Conservation (phyloP, 192 early-diverging fungal species). For the Entomortierella beljakovae region DNA sequence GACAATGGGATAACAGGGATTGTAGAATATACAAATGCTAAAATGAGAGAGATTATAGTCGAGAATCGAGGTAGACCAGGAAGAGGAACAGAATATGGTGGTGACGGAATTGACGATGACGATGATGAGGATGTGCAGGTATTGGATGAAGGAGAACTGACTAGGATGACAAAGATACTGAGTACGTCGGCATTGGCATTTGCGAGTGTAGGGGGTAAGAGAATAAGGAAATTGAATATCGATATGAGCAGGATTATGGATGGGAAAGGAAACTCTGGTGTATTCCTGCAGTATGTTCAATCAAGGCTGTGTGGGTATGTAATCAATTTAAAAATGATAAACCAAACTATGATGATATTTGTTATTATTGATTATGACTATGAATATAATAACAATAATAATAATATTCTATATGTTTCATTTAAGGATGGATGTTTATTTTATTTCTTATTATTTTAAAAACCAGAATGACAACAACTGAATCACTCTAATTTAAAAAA, state of each 20-base stretch:
- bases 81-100: not conserved
- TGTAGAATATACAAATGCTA: conserved; percentile 10
- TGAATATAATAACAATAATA: not conserved
- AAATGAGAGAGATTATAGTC: conserved; percentile 32
- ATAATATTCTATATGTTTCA: not conserved
- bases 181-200: conserved; percentile 35
- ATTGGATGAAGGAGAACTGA: conserved; percentile 21
- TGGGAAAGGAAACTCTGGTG: conserved; percentile 93
- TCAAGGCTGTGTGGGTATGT: conserved; percentile 85
- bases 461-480: too few relatives aligned
- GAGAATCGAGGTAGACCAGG: conserved; percentile 28
- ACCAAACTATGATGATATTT: not conserved
- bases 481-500: too few relatives aligned
- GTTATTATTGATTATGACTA: not conserved
- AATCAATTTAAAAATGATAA: not conserved
- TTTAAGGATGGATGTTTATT: too few relatives aligned
- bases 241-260: conserved; percentile 57
- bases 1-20: not conserved
- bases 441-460: not conserved
- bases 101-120: conserved; percentile 2
- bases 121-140: not conserved
- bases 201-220: conserved; percentile 18
- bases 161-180: conserved; percentile 27
- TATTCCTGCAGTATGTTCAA: conserved; percentile 95
- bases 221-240: conserved; percentile 17